Percentiles rank a stretch among this genome's conserved stretches.
Evolutionary conservation across 441 rosid species (phyloP).

Genomic region (Erodium chrysanthum): DNA sequence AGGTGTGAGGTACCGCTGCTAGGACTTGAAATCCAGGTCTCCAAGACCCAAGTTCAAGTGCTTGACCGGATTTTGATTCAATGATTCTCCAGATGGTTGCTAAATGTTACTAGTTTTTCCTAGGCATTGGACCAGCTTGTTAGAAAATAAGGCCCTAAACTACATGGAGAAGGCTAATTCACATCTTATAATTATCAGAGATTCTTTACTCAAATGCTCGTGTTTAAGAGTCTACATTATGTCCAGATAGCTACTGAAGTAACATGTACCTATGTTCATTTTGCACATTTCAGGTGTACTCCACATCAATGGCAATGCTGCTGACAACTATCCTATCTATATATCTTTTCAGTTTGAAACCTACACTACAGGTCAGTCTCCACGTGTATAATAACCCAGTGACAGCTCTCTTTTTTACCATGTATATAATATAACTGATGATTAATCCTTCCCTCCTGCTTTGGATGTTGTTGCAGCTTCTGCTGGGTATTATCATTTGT

Average conservation of each 20-base stretch:
- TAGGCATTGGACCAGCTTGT: neutral
- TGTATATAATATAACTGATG: neutral
- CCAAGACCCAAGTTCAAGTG: too few species aligned
- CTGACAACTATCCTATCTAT: constrained; percentile 61
- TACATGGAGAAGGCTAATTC: neutral
- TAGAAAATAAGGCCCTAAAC: neutral
- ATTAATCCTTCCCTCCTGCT: neutral
- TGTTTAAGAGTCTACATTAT: neutral
- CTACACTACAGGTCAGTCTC: constrained; percentile 51
- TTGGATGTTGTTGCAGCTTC: constrained; percentile 40
- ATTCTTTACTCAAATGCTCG: neutral
- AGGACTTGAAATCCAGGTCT: too few species aligned
- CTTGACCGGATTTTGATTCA: neutral
- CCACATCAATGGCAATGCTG: constrained; percentile 87
- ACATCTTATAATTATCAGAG: neutral
- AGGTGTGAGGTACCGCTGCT: too few species aligned
- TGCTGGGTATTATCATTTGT: constrained; percentile 68
- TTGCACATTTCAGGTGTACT: constrained; percentile 45
- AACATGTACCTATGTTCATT: neutral
- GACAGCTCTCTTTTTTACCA: neutral
- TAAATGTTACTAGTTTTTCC: neutral
- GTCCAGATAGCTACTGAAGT: neutral
- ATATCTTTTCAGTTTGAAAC: constrained; percentile 54
- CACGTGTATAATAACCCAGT: neutral
- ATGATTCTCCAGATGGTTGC: neutral